Conservation (phyloP, 2,329 filamentous ascomycete genomes). For the Trichophyton schoenleinii region DNA sequence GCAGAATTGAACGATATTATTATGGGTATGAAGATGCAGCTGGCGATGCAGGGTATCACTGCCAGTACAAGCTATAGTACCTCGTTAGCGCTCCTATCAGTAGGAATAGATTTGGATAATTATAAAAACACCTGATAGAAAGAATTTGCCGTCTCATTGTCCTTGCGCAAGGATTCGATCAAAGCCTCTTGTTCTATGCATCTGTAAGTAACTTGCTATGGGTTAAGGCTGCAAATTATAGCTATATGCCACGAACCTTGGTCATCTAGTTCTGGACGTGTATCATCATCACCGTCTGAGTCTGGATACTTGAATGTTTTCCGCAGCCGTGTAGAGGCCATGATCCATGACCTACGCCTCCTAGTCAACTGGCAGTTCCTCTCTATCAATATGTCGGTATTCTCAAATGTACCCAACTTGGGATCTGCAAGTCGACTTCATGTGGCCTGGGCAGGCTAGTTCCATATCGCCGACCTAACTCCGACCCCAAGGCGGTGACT, state of each 20-base stretch:
- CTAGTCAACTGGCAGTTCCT: not conserved
- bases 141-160: slow-evolving; percentile 29
- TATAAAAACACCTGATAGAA: slow-evolving; percentile 27
- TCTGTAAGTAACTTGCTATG: not conserved
- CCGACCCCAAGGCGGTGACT: no score
- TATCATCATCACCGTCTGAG: slow-evolving; percentile 44
- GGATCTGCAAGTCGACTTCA: no score
- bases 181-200: slow-evolving; percentile 31
- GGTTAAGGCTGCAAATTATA: not conserved
- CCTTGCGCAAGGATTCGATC: slow-evolving; percentile 25
- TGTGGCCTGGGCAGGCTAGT: no score
- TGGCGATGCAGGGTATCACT: slow-evolving; percentile 20
- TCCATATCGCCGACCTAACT: no score
- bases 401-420: not conserved
- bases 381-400: not conserved
- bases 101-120: not conserved
- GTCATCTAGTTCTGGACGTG: slow-evolving; percentile 58
- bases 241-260: slow-evolving; percentile 42
- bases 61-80: slow-evolving; percentile 25
- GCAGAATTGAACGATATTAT: slow-evolving; percentile 8
- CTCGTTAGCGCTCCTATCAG: not conserved
- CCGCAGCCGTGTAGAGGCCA: slow-evolving; percentile 50
- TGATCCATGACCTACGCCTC: not conserved
- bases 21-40: slow-evolving; percentile 3
- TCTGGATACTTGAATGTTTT: slow-evolving; percentile 64